Percentiles rank a stretch among this genome's conserved stretches.
phyloP scores from a whole-genome alignment of 2,329 filamentous ascomycete species.

The Mycogone perniciosa region DNA sequence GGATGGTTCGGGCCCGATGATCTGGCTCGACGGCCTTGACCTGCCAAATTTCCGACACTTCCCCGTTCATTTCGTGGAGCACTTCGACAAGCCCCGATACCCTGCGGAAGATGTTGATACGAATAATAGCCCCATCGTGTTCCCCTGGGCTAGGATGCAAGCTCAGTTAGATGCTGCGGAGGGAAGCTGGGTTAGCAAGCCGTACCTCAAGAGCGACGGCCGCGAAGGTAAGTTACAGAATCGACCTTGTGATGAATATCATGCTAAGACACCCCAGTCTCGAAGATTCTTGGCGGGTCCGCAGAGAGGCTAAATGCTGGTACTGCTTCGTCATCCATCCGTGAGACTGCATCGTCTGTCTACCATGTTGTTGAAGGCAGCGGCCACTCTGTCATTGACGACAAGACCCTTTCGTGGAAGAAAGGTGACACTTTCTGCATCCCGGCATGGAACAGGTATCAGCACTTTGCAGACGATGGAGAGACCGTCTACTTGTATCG shows the following conservation, averaged over 20 bases:
- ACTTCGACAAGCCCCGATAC: slow-evolving; percentile 41
- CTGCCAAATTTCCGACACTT: slow-evolving; percentile 45
- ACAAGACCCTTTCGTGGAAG: slow-evolving; percentile 36
- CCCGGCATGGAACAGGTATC: slow-evolving; percentile 44
- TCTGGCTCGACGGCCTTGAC: slow-evolving; percentile 54
- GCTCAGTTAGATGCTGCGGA: slow-evolving; percentile 28
- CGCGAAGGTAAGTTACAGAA: slow-evolving; percentile 21
- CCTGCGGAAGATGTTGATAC: slow-evolving; percentile 36
- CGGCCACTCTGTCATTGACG: slow-evolving; percentile 36
- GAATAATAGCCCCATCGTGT: slow-evolving; percentile 36
- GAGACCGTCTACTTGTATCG: slow-evolving; percentile 43
- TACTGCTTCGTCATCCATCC: slow-evolving; percentile 28
- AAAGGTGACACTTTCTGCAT: slow-evolving; percentile 49
- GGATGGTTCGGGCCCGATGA: slow-evolving; percentile 45
- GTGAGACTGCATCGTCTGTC: slow-evolving; percentile 46
- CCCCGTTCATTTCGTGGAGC: slow-evolving; percentile 49
- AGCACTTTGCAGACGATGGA: slow-evolving; percentile 35
- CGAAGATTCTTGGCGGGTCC: slow-evolving; percentile 38
- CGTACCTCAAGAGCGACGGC: slow-evolving; percentile 29
- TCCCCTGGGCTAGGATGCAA: slow-evolving; percentile 43
- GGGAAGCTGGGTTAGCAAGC: slow-evolving; percentile 22
- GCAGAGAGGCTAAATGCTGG: slow-evolving; percentile 39
- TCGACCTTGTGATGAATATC: not conserved
- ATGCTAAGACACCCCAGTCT: slow-evolving; percentile 13
- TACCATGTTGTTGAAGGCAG: slow-evolving; percentile 46